Evolutionary conservation across 2,329 filamentous ascomycete species (phyloP), one percentile per base, ranked within the genome.

Genomic region (Decorospora gaudefroyi): DNA sequence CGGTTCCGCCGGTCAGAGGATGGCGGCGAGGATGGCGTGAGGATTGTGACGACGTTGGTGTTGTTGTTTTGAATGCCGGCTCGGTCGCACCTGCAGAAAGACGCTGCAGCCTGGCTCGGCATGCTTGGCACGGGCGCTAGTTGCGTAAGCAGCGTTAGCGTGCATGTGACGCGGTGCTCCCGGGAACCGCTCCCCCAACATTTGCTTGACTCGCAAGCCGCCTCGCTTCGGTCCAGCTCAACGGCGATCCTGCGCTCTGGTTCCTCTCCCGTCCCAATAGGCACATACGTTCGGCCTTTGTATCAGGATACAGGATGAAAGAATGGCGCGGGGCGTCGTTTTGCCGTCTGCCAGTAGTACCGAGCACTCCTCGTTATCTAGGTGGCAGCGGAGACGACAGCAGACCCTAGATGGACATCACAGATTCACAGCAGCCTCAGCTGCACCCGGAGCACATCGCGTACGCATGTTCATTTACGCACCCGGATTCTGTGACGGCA

Each of bases 201-300:
- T 45, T 19, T 19, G 11, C 34, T 32, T 56, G 50, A 51, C 35
- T 43, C 47, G 43, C 44, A 29, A 43, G 44, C 44, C 44, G 44
- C 39, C 38, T 53, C 50, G 51, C 55, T 46, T 51, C 46, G 32
- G 38, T 32, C 38, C 43, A 46, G 38, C 46, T 47, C 44, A 42
- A 36, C 43, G 51, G 42, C 48, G 51, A 53, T 53, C 53, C 43
- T 56, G 42, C 39, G 42, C 48, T 17, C 32, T 31, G 39, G 46
- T 19, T 33, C 45, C 38, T 52, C 41, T 32, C 29, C 46, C 42
- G 31, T 43, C 43, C 49, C 51, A 42, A n/a, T n/a, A n/a, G n/a
- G n/a, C n/a, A n/a, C n/a, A n/a, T n/a, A n/a, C n/a, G n/a, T n/a
- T n/a, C n/a, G 46, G 42, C 35, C 41, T 35, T 53, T 39, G 44